A percentile compares a stretch with the other conserved stretches of the same genome.
Conservation (phyloP, 2,329 filamentous ascomycete genomes). For the Exophiala aquamarina region DNA sequence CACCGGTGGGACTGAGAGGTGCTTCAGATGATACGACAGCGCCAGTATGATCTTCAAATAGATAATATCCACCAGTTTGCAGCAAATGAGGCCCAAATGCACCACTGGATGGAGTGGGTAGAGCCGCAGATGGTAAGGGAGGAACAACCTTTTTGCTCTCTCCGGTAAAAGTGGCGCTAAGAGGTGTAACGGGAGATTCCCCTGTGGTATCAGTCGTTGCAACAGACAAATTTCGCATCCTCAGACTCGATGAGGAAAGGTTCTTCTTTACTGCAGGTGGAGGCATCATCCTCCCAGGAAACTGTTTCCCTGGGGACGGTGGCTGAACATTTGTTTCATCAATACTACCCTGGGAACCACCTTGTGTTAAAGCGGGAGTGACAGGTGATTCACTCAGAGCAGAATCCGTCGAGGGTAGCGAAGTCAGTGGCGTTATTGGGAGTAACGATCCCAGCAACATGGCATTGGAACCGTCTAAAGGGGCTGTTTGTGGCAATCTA, state of each 20-base stretch:
- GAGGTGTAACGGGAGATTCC: slow-evolving; percentile 71
- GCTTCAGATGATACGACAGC: slow-evolving; percentile 49
- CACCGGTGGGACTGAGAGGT: slow-evolving; percentile 61
- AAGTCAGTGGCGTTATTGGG: slow-evolving; percentile 25
- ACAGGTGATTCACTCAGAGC: slow-evolving; percentile 40
- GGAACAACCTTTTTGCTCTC: slow-evolving; percentile 46
- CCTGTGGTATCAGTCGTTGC: slow-evolving; percentile 62
- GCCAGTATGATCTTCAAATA: slow-evolving; percentile 84
- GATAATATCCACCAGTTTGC: slow-evolving; percentile 67
- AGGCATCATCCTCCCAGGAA: slow-evolving; percentile 20
- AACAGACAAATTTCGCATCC: slow-evolving; percentile 71
- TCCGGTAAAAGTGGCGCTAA: slow-evolving; percentile 65
- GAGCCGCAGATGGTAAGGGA: slow-evolving; percentile 53
- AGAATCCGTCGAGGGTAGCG: slow-evolving; percentile 32
- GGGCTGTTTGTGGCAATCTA: slow-evolving; percentile 7
- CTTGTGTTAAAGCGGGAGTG: slow-evolving; percentile 43
- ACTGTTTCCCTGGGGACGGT: slow-evolving; percentile 32
- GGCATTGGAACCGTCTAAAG: slow-evolving; percentile 3
- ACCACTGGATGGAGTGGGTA: slow-evolving; percentile 67
- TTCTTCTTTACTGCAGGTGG: slow-evolving; percentile 59
- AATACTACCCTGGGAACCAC: slow-evolving; percentile 46
- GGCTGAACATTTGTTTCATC: slow-evolving; percentile 34
- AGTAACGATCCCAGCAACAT: slow-evolving; percentile 21
- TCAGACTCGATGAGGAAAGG: slow-evolving; percentile 68
- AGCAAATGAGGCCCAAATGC: slow-evolving; percentile 59